These are phyloP conservation scores for Neonectria magnoliae DNA, from an alignment of 2,329 filamentous ascomycete species.

Conservation along the genomic window DNA sequence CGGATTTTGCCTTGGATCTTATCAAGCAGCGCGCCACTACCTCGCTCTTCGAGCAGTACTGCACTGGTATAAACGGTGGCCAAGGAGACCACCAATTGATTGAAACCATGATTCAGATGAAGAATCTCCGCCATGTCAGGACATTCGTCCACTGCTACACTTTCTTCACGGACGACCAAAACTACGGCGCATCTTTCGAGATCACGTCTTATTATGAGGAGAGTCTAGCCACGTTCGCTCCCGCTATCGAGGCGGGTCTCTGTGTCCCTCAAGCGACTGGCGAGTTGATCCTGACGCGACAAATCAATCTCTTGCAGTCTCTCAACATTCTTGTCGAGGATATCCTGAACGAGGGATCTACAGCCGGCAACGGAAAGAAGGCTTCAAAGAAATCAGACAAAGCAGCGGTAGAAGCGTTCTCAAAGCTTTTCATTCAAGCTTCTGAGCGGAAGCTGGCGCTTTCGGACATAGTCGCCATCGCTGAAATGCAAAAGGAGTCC, in stretches of 20 bases:
- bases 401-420: slow-evolving; percentile 42
- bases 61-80: slow-evolving; percentile 39
- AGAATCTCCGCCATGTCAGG: slow-evolving; percentile 45
- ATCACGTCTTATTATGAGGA: slow-evolving; percentile 22
- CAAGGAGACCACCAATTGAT: slow-evolving; percentile 52
- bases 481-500: slow-evolving; percentile 46
- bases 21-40: slow-evolving; percentile 51
- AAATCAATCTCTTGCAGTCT: slow-evolving; percentile 47
- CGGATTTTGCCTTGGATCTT: slow-evolving; percentile 51
- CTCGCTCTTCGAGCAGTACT: slow-evolving; percentile 48
- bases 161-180: slow-evolving; percentile 45
- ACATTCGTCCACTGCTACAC: slow-evolving; percentile 47
- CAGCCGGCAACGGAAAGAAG: slow-evolving; percentile 33
- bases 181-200: slow-evolving; percentile 51
- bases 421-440: slow-evolving; percentile 45
- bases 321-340: slow-evolving; percentile 56
- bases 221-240: slow-evolving; percentile 22
- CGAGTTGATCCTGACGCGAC: slow-evolving; percentile 53
- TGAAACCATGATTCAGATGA: slow-evolving; percentile 45
- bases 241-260: slow-evolving; percentile 34
- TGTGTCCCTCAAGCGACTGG: slow-evolving; percentile 44
- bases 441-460: slow-evolving; percentile 43
- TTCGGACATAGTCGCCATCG: slow-evolving; percentile 43
- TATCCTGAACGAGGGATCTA: slow-evolving; percentile 52
- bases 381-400: slow-evolving; percentile 45